These are phyloP conservation scores for Ceratocystis eucalypticola DNA, from an alignment of 2,329 filamentous ascomycete genomes.

Conservation along the genomic window DNA sequence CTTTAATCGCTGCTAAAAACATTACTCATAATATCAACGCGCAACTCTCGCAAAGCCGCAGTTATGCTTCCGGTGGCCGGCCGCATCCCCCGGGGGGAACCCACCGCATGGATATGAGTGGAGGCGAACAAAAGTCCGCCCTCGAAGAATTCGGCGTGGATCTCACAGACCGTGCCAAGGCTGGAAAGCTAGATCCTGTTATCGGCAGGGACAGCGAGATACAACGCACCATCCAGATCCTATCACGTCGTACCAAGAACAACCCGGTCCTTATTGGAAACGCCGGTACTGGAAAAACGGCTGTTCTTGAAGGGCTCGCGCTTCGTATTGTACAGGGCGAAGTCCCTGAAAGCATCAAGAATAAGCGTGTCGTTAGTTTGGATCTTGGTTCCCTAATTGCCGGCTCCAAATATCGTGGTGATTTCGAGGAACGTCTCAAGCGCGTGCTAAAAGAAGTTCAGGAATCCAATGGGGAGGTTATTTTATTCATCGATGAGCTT, in stretches of 20 bases:
- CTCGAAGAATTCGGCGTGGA: constrained; percentile 87
- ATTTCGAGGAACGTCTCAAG: constrained; percentile 91
- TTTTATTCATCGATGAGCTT: constrained; percentile 89
- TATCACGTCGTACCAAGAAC: constrained; percentile 88
- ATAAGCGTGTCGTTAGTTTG: constrained; percentile 76
- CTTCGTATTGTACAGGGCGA: constrained; percentile 82
- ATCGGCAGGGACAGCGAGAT: constrained; percentile 89
- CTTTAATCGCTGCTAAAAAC: constrained; percentile 28
- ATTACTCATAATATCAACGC: constrained; percentile 18
- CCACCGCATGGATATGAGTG: constrained; percentile 82
- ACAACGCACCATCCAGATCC: constrained; percentile 82
- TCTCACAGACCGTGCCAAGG: constrained; percentile 68
- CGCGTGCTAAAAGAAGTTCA: constrained; percentile 83
- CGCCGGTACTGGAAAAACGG: constrained; percentile 87
- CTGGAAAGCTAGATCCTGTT: constrained; percentile 87
- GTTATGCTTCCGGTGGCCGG: constrained; percentile 51
- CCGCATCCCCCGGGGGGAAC: constrained; percentile 85
- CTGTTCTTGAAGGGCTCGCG: constrained; percentile 79
- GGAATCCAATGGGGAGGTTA: constrained; percentile 75
- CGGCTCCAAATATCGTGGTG: constrained; percentile 86
- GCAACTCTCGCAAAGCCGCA: constrained; percentile 27
- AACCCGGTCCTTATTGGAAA: constrained; percentile 89
- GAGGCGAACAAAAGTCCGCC: constrained; percentile 64
- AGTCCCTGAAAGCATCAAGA: constrained; percentile 89
- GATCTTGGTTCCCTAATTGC: constrained; percentile 90